Conservation (phyloP, 2,329 filamentous ascomycete genomes). For the Fusarium praegraminearum region DNA sequence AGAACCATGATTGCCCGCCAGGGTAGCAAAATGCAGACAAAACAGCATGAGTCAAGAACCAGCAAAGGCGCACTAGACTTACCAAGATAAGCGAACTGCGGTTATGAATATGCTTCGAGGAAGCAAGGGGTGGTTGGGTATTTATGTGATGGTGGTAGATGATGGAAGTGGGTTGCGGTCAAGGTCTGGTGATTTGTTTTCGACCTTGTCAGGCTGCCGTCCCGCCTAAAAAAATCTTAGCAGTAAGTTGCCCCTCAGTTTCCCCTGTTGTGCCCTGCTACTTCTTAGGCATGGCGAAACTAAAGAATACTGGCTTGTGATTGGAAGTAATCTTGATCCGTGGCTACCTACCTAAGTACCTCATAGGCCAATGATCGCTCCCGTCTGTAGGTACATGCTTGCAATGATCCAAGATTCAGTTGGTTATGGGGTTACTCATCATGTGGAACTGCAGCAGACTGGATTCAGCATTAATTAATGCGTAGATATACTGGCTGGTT, state of each 20-base stretch:
- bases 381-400: slow-evolving; percentile 31
- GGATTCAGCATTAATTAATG: neutral
- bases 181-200: slow-evolving; percentile 49
- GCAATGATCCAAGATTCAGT: slow-evolving; percentile 25
- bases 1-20: slow-evolving; percentile 28
- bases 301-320: slow-evolving; percentile 34
- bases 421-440: slow-evolving; percentile 27
- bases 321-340: slow-evolving; percentile 33
- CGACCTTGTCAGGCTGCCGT: slow-evolving; percentile 40
- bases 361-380: slow-evolving; percentile 6
- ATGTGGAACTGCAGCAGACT: slow-evolving; percentile 21
- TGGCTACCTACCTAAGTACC: slow-evolving; percentile 27
- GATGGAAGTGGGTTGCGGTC: slow-evolving; percentile 41
- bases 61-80: slow-evolving; percentile 13
- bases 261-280: slow-evolving; percentile 35
- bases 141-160: slow-evolving; percentile 33
- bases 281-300: slow-evolving; percentile 27
- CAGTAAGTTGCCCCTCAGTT: slow-evolving; percentile 43
- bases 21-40: slow-evolving; percentile 4
- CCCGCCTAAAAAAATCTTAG: slow-evolving; percentile 38
- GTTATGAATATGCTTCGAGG: slow-evolving; percentile 25
- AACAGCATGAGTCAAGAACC: neutral
- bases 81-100: slow-evolving; percentile 38
- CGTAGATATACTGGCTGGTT: neutral
- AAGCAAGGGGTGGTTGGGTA: slow-evolving; percentile 18